Base-by-base conservation (phyloP, 164 flowering plant species). In the Dillenia turbinata region DNA sequence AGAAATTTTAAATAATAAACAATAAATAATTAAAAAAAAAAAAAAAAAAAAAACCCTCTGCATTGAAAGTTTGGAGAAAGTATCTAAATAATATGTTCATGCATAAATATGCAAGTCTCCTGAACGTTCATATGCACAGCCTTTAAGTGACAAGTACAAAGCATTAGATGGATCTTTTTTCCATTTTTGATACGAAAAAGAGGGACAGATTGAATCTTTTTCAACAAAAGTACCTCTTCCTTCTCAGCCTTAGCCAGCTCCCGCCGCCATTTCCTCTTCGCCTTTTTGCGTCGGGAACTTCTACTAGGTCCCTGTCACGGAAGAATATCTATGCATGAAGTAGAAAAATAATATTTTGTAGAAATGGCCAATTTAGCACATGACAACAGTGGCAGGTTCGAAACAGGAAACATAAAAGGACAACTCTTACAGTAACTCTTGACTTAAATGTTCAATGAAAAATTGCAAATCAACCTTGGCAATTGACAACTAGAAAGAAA, bases 231-330 rank as follows among this genome's bases (percentile, higher is more conserved):
- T 69, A 78, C 86, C 88, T 83, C 76, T 53, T 67, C 58, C 62
- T 70, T 78, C 67, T 75, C 73, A 64, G 65, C 53, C 61, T 77
- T 78, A 40, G 69, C 71, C 54, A 70, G 69, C 67, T 82, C 86
- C 54, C 84, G 75, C 77, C 82, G 49, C 94, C 88, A 85, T 60
- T 54, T 69, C 73, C 98, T 85, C 73, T 86, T 87, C 15, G 87
- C 89, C 76, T 82, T 79, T 69, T 92, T 89, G 17, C 98, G 85
- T 24, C 95, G 77, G 61, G 96, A 78, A 80, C 95, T 92, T 76
- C 98, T 86, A 70, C 96, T 85, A 51, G 91, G 88, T 10, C 65
- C 8, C 97, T 88, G 79, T 59, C 22, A 69, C n/a, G 52, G 64
- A 69, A 60, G 54, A n/a, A 52, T 24, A 47, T 13, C 33, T 50